These are phyloP conservation scores for Sistotremastrum suecicum DNA, from an alignment of 768 basidiomycete genomes.

Conservation along the genomic window DNA sequence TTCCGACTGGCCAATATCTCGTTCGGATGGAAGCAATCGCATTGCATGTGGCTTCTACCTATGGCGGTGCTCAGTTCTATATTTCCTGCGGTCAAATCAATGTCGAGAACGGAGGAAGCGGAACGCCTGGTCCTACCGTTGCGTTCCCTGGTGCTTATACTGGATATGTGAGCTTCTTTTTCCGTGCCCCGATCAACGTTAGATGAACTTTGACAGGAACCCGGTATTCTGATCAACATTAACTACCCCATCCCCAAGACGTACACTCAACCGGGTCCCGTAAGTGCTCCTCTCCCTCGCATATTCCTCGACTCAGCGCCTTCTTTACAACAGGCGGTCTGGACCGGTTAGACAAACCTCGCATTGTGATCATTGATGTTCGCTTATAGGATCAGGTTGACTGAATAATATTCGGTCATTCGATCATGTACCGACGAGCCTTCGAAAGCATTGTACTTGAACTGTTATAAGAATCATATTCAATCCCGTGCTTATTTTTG, in stretches of 20 bases:
- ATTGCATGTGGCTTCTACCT: constrained; percentile 26
- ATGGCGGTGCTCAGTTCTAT: constrained; percentile 33
- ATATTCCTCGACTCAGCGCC: too few species aligned
- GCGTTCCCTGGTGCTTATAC: constrained; percentile 34
- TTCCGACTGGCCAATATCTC: constrained; percentile 21
- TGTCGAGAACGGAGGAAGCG: constrained; percentile 28
- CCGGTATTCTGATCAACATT: constrained; percentile 21
- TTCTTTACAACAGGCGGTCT: too few species aligned
- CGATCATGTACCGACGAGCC: too few species aligned
- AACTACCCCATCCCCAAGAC: constrained; percentile 15
- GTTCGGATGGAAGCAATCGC: constrained; percentile 25
- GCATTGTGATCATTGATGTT: too few species aligned
- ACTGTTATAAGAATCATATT: too few species aligned
- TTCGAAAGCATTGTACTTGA: too few species aligned
- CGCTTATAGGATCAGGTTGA: too few species aligned
- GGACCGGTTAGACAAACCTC: too few species aligned
- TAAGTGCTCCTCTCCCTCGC: constrained; percentile 5
- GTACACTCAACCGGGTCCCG: constrained; percentile 21
- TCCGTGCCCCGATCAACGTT: neutral
- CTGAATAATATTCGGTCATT: too few species aligned
- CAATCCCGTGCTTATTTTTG: too few species aligned
- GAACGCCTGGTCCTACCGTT: constrained; percentile 29
- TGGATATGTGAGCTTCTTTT: constrained; percentile 6
- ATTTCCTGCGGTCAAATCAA: constrained; percentile 35
- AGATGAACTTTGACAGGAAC: constrained; percentile 8